phyloP scores from a whole-genome alignment of 2,329 filamentous ascomycete genomes.

The Ophiostoma australiae region DNA sequence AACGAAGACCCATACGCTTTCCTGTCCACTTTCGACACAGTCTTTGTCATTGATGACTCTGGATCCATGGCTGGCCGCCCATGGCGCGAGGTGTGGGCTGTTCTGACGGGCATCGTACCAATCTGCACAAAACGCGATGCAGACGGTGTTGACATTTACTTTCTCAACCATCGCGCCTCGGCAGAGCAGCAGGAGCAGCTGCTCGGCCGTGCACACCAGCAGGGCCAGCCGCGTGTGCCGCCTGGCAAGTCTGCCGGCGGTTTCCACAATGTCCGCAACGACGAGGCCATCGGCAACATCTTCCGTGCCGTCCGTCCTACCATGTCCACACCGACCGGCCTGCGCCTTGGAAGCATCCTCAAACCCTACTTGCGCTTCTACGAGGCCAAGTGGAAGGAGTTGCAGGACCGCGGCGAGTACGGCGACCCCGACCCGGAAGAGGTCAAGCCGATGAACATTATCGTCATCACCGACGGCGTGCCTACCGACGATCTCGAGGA shows the following conservation, averaged over 20 bases:
- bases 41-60: slow-evolving; percentile 91
- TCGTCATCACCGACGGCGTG: slow-evolving; percentile 85
- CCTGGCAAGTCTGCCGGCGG: slow-evolving; percentile 42
- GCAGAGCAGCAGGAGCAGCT: slow-evolving; percentile 21
- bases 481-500: slow-evolving; percentile 74
- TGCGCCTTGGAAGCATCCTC: slow-evolving; percentile 65
- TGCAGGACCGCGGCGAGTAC: slow-evolving; percentile 31
- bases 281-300: slow-evolving; percentile 57
- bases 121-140: slow-evolving; percentile 74
- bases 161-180: slow-evolving; percentile 64
- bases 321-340: slow-evolving; percentile 70
- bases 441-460: slow-evolving; percentile 80
- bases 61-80: slow-evolving; percentile 72
- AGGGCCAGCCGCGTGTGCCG: slow-evolving; percentile 33
- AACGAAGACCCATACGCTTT: slow-evolving; percentile 70
- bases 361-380: slow-evolving; percentile 62
- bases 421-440: slow-evolving; percentile 36
- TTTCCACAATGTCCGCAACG: slow-evolving; percentile 60
- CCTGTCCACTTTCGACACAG: slow-evolving; percentile 73
- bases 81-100: slow-evolving; percentile 70
- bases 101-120: slow-evolving; percentile 68
- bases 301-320: slow-evolving; percentile 63
- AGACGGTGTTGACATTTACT: slow-evolving; percentile 87
- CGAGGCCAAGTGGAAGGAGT: slow-evolving; percentile 32
- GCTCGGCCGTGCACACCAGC: slow-evolving; percentile 24